phyloP scores from a whole-genome alignment of 2,329 filamentous ascomycete species.

The Tolypocladium nubicola region DNA sequence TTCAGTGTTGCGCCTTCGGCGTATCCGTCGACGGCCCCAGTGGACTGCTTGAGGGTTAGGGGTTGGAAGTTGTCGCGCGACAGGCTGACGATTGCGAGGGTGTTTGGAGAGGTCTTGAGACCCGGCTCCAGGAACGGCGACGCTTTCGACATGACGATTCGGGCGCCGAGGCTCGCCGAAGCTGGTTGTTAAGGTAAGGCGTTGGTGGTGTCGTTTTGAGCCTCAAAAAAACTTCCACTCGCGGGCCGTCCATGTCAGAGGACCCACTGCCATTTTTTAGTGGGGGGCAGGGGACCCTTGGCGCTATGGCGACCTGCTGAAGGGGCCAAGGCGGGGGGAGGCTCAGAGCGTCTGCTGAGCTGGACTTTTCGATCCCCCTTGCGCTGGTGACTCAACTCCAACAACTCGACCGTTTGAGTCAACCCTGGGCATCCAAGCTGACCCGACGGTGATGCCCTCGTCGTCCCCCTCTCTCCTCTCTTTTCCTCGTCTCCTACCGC shows the following conservation, averaged over 20 bases:
- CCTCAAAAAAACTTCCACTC: background rate
- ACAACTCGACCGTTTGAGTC: background rate
- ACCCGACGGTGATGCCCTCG: constrained; percentile 6
- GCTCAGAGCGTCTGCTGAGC: background rate
- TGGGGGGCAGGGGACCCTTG: background rate
- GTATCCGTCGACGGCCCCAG: constrained; percentile 59
- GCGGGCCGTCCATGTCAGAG: background rate
- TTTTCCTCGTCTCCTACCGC: constrained; percentile 4
- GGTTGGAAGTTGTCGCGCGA: constrained; percentile 79
- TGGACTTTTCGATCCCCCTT: background rate
- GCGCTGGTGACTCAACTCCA: constrained; percentile 6
- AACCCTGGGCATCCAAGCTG: background rate
- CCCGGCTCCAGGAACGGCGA: constrained; percentile 77
- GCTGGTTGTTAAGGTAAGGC: background rate
- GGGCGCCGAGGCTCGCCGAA: background rate
- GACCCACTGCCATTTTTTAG: background rate
- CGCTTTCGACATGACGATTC: constrained; percentile 21
- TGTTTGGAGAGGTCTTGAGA: constrained; percentile 47
- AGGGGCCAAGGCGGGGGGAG: background rate
- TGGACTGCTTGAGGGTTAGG: constrained; percentile 53
- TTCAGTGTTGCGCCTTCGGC: constrained; percentile 72
- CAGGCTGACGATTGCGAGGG: constrained; percentile 75
- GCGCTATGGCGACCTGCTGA: background rate
- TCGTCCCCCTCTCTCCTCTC: constrained; percentile 7
- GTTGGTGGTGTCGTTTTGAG: background rate